Base-by-base conservation (phyloP, 305 asterid species). In the Galium porrigens region DNA sequence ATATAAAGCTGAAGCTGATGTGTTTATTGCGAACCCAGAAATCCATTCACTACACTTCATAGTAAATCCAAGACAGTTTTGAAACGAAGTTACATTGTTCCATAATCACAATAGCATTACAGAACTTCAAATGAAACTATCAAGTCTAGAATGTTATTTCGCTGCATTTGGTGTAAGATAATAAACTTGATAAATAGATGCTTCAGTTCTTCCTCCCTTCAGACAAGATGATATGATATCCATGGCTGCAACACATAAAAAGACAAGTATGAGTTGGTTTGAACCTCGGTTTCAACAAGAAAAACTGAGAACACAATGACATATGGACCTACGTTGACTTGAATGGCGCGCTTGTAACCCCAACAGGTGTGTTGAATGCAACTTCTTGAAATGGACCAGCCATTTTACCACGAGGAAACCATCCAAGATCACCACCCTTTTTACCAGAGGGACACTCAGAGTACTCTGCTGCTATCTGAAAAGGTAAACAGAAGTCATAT, bases 351-450 rank as follows among this genome's bases (percentile, higher is more conserved):
- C 90, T 84, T 54, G 95, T 86, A 59, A 66, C 90, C 57, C 98
- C 98, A 57, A 91, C 81, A 20, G 84, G 80, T 18, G 98, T 85
- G 83, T 77, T 86, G 70, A 91, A 91, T 25, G 98, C 98, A 70
- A 91, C 98, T 70, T 91, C 98, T 86, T 91, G 96, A 82, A 91
- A 91, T 1, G 98, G 98, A 61, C 98, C 96, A 33, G 98, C 98
- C 96, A 91, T 88, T 74, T 91, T 91, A 48, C 98, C 95, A 39
- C 98, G 95, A 0, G 98, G 98, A 72, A 91, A 88, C 96, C 96
- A 91, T 73, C 98, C 98, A 22, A 91, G 74, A 63, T 91, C 98
- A 25, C 98, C 96, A 46, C 98, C 98, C 69, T 91, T 91, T 85
- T 91, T 91, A 33, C 95, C 96, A 0, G 98, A 91, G 11, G 98